Percentiles rank a stretch among this genome's conserved stretches.
Evolutionary conservation across 768 basidiomycete genomes (phyloP).

Genomic region (Tricholoma flavovirens): DNA sequence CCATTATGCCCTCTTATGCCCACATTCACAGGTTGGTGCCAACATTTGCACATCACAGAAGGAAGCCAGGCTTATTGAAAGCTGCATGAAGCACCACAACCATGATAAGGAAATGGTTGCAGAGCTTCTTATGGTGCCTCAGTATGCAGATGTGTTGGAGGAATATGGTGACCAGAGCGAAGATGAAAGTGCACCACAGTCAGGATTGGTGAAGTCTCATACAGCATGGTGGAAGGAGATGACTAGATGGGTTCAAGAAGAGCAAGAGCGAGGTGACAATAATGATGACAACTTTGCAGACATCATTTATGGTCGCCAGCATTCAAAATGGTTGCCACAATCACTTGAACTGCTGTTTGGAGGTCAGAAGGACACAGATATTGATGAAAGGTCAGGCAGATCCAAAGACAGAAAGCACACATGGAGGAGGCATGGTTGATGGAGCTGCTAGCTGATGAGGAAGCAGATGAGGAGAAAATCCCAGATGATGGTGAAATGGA

Average conservation of each 20-base stretch:
- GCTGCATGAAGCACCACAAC: constrained; percentile 11
- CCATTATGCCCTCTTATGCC: too few species aligned
- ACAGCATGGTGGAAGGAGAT: too few species aligned
- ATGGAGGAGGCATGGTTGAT: background rate
- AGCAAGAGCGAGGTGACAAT: background rate
- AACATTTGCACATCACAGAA: background rate
- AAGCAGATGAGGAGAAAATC: constrained; percentile 10
- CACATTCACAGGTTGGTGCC: constrained; percentile 10
- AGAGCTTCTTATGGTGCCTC: constrained; percentile 17
- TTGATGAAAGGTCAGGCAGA: constrained; percentile 4
- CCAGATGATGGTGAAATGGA: constrained; percentile 1
- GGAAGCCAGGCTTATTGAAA: constrained; percentile 7
- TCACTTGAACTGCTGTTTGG: background rate
- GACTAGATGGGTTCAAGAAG: too few species aligned
- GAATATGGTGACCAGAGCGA: background rate
- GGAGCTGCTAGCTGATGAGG: constrained; percentile 19
- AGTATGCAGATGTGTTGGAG: constrained; percentile 12
- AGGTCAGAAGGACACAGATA: constrained; percentile 10
- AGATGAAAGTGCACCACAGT: background rate
- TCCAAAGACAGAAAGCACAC: background rate
- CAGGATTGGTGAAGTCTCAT: constrained; percentile 1
- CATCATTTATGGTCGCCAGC: background rate
- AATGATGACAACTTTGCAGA: constrained; percentile 1
- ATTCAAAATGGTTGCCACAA: constrained; percentile 13
- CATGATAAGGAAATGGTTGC: constrained; percentile 10